Evolutionary conservation across 257 asterid species (phyloP).

Genomic region (Gardenia jasminoides): DNA sequence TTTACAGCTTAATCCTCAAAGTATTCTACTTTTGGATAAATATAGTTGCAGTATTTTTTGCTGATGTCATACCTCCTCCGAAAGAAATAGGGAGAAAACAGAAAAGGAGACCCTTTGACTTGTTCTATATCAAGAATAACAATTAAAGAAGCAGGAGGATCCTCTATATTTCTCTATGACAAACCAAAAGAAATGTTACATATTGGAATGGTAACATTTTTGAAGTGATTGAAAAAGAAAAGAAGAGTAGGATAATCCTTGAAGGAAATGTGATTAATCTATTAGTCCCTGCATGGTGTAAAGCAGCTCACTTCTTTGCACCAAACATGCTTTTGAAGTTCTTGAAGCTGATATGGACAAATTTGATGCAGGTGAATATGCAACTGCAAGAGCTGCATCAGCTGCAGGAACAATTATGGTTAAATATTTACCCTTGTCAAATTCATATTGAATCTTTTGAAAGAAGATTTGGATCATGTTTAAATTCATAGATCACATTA

Average conservation of each 20-base stretch:
- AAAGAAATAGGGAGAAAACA: not conserved
- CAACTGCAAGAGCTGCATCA: conserved; percentile 96
- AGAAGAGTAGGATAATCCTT: not conserved
- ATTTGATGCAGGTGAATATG: conserved; percentile 76
- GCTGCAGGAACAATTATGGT: conserved; percentile 98
- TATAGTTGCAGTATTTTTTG: not conserved
- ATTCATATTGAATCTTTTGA: not conserved
- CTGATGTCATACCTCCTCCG: not conserved
- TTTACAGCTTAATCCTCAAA: not conserved
- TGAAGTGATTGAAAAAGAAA: not conserved
- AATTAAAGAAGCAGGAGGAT: not conserved
- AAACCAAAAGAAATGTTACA: not conserved
- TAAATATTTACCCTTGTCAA: conserved; percentile 18
- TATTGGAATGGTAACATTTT: not conserved
- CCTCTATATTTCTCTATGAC: not conserved
- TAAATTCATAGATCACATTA: not conserved
- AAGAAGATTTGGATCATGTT: not conserved
- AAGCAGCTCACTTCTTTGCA: not conserved
- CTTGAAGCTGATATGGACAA: conserved; percentile 18
- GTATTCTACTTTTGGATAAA: not conserved
- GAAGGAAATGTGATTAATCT: not conserved
- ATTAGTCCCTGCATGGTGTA: not conserved
- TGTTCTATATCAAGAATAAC: not conserved
- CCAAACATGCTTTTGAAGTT: conserved; percentile 1
- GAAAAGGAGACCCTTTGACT: not conserved